These are phyloP conservation scores for Datisca glomerata DNA, from an alignment of 306 rosid genomes.

Conservation along the genomic window DNA sequence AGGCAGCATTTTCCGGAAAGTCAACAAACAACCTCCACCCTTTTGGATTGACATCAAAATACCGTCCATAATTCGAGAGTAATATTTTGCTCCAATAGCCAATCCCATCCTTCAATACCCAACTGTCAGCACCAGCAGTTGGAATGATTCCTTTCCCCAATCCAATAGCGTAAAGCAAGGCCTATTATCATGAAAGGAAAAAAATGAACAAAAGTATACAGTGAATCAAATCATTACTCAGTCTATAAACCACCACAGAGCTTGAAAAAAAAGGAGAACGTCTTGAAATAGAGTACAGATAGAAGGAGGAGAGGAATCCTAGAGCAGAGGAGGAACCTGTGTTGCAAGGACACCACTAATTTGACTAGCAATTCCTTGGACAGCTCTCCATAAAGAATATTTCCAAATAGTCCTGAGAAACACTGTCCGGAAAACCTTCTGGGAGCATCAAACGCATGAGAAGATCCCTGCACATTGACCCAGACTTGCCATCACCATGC, in stretches of 20 bases:
- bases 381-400: conserved; percentile 87
- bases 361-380: conserved; percentile 88
- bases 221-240: background rate
- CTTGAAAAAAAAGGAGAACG: too few relatives aligned
- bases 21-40: conserved; percentile 86
- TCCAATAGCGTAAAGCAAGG: too few relatives aligned
- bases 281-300: too few relatives aligned
- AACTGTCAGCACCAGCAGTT: conserved; percentile 76
- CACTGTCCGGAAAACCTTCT: conserved; percentile 70
- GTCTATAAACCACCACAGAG: background rate
- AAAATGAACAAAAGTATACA: background rate
- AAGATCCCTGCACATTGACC: conserved; percentile 35
- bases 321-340: conserved; percentile 20
- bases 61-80: conserved; percentile 74
- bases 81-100: conserved; percentile 73
- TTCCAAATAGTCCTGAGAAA: conserved; percentile 70
- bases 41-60: conserved; percentile 86
- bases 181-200: too few relatives aligned
- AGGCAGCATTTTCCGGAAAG: conserved; percentile 77
- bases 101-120: too few relatives aligned
- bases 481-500: conserved; percentile 15
- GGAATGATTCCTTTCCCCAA: conserved; percentile 94
- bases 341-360: conserved; percentile 86
- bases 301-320: background rate
- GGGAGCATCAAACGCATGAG: too few relatives aligned